Evolutionary conservation across 1,284 basidiomycete genomes (phyloP), one percentile per base, ranked within the genome.

Genomic region (Trichosporon inkin): DNA sequence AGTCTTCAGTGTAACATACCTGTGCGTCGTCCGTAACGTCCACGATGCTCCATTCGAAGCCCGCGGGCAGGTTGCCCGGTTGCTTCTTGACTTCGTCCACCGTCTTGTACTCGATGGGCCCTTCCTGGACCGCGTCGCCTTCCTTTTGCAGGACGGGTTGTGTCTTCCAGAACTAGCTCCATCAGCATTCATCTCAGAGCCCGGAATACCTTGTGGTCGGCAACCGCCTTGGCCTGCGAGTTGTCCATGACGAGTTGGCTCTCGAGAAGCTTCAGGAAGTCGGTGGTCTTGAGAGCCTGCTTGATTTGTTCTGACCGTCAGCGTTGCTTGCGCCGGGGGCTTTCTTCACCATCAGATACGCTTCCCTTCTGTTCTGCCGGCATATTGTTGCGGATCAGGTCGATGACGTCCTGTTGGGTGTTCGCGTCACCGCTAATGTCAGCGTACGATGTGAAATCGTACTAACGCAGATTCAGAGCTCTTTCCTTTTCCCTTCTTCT

Each of bases 11-110:
- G 28, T 32, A 32, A 32, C 8, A 8, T 28, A 83, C 91, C 82
- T 97, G 85, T 17, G 80, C 82, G 11, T 86, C 80, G 67, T 95
- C 85, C 53, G 85, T 83, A 55, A 98, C 84, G 72, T 99, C 90
- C 38, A 99, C 74, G 3, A 82, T 84, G 32, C 85, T 85, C 96
- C 96, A 99, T 73, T 90, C 90, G 68, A 97, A 99, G 60, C 97
- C 93, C 63, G 88, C 88, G 2, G 92, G 96, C 11, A 99, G 80
- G 4, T 88, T 85, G 71, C 91, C 90, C 3, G 94, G 87, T 17
- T 93, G 89, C 72, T 93, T 87, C 20, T 88, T 85, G 62, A 99
- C 87, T 70, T 95, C 84, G 60, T 87, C 86, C 22, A 82, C 80
- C 8, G 88, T 84, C 69, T 87, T 88, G 10, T 88, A 86, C 14